phyloP scores from a whole-genome alignment of 352 stramenopile genomes.

The Globisporangium emineosum region DNA sequence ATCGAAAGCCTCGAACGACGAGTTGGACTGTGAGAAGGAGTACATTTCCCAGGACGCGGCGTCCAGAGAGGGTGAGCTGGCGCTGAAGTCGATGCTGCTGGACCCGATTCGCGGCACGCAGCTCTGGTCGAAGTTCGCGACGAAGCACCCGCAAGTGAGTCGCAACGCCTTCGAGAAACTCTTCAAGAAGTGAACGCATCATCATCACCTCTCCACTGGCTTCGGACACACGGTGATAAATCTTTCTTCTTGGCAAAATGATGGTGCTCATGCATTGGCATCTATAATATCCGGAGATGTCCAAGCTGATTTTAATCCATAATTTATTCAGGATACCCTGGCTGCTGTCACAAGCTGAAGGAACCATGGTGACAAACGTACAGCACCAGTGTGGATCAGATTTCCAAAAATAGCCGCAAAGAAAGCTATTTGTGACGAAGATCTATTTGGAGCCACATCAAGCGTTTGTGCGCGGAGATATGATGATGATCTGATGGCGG shows the following conservation, averaged over 20 bases:
- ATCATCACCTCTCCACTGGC: not conserved
- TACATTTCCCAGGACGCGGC: slow-evolving; percentile 31
- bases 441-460: not conserved
- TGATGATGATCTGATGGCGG: not conserved
- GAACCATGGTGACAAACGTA: not conserved
- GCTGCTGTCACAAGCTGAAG: not conserved
- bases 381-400: not conserved
- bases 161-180: slow-evolving; percentile 34
- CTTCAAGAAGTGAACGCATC: slow-evolving; percentile 10
- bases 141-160: slow-evolving; percentile 28
- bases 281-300: not conserved
- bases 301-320: not conserved
- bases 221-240: not conserved
- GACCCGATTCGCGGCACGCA: slow-evolving; percentile 23
- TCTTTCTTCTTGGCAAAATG: not conserved
- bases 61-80: slow-evolving; percentile 34
- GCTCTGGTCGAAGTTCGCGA: slow-evolving; percentile 32
- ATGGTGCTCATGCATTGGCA: no score
- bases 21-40: slow-evolving; percentile 21
- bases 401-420: not conserved
- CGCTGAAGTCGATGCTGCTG: slow-evolving; percentile 32
- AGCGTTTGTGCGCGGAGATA: not conserved
- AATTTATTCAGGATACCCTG: not conserved
- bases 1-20: slow-evolving; percentile 2
- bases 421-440: not conserved